phyloP scores from a whole-genome alignment of 1,284 basidiomycete genomes.

The Porogramme epimiltina region DNA sequence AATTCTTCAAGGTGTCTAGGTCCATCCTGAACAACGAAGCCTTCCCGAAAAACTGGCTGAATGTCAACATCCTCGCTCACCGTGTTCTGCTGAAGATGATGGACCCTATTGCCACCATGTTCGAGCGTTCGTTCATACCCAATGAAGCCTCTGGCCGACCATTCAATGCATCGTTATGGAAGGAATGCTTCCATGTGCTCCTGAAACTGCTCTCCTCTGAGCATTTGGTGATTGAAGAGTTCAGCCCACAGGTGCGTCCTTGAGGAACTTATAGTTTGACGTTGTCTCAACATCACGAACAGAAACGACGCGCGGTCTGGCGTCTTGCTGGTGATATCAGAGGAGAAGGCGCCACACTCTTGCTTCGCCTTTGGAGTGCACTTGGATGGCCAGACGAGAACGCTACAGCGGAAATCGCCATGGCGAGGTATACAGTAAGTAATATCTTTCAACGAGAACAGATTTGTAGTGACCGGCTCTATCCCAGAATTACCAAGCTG shows the following conservation, averaged over 20 bases:
- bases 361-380: conserved; percentile 86
- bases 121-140: conserved; percentile 86
- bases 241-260: conserved; percentile 77
- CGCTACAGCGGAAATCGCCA: conserved; percentile 43
- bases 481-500: conserved; percentile 85
- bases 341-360: conserved; percentile 87
- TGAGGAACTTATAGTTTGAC: too few species aligned
- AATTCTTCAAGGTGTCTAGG: conserved; percentile 81
- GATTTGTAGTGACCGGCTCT: too few species aligned
- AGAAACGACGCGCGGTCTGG: conserved; percentile 96
- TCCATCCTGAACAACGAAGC: conserved; percentile 89
- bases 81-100: conserved; percentile 88
- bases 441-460: background rate
- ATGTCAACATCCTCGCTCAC: conserved; percentile 89
- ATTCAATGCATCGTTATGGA: conserved; percentile 86
- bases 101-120: conserved; percentile 76
- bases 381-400: conserved; percentile 75
- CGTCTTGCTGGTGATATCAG: conserved; percentile 93
- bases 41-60: conserved; percentile 92
- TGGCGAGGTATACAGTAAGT: conserved; percentile 63
- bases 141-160: conserved; percentile 57
- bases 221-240: conserved; percentile 92
- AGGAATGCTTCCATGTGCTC: conserved; percentile 79
- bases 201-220: conserved; percentile 87
- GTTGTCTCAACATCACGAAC: background rate